Base-by-base conservation (phyloP, 345 rosid genomes). In the Rhodamnia argentea region DNA sequence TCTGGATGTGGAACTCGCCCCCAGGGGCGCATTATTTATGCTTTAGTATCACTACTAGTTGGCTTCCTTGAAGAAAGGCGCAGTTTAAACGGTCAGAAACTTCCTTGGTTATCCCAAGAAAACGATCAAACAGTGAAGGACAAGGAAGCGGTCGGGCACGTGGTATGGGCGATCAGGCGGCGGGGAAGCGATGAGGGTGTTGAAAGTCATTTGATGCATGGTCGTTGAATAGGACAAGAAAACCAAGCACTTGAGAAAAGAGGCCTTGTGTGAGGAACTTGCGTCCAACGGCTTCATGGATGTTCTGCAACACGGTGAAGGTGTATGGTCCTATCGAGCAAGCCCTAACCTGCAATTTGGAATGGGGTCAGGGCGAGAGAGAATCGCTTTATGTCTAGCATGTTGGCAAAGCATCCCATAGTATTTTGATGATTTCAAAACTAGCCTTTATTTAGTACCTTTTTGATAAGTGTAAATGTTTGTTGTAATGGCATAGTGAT, bases 261-360 rank as follows among this genome's bases (percentile, higher is more conserved):
- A 53, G 22, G 29, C 85, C 64, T 47, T 85, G 27, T 5, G 86
- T 1, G 11, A 51, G 76, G 82, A 81, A 88, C 58, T 89, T 93
- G 32, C 56, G n/a, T 62, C 86, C 88, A 60, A 89, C 90, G 40
- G 91, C 89, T 70, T 91, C 88, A 5, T 91, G 84, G 52, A 94
- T 87, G 88, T 90, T 89, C 76, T 90, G 89, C 57, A 94, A 88
- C 2, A 91, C 89, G 0, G 47, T 37, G 40, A 37, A 37, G 40
- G 40, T 37, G 40, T 37, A 37, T 37, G 40, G 40, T 37, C 40
- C 40, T 2, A 37, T 37, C 3, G 40, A 37, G 40, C 40, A n/a
- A 37, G 40, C 40, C 40, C 40, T 37, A 37, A 37, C 3, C 40
- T 37, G 40, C 40, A 37, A 37, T 37, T 37, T 37, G 40, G 40